Base-by-base conservation (phyloP, 306 rosid genomes). In the Abrus pulchellus region DNA sequence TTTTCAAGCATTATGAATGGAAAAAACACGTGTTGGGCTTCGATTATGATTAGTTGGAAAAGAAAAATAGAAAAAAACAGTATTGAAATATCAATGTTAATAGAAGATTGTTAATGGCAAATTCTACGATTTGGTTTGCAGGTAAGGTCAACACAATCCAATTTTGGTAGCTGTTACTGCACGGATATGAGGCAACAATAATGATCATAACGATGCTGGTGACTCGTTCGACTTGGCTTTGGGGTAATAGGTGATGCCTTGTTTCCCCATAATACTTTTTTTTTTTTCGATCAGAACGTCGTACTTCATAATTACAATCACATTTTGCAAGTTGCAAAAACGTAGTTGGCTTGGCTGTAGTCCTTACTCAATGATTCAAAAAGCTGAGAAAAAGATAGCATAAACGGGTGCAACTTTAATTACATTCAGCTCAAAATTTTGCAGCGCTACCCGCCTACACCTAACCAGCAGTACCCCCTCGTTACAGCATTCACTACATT, bases 291-390 rank as follows among this genome's bases (percentile, higher is more conserved):
- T 27, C 38, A 9, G 11, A 53, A 20, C 10, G 32, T 14, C 44
- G 9, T 57, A 57, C 62, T 47, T 70, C 72, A 80, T 80, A 36
- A 70, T 71, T 33, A 80, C 50, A 48, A 71, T 80, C 72, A 60
- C 83, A 55, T 67, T 33, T 27, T 27, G 13, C 0, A 38, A 65
- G 74, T 76, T 76, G 53, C 14, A 20, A 67, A 53, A 29, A 40
- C 5, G 9, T 48, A 47, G 48, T 34, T 45, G 61, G 83, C 30
- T 44, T 57, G 29, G 60, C 6, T 57, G 47, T 33, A n/a, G 13
- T 75, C 49, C 71, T 75, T 61, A 30, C 5, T 30, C 14, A n/a
- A 13, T 1, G 4, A 48, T 57, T 27, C 20, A 68, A 11, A 70
- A 69, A 2, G 40, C 27, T 1, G 33, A 48, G 72, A 49, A 14